Conservation (phyloP, 805 yeast species). For the Candida piceae region DNA sequence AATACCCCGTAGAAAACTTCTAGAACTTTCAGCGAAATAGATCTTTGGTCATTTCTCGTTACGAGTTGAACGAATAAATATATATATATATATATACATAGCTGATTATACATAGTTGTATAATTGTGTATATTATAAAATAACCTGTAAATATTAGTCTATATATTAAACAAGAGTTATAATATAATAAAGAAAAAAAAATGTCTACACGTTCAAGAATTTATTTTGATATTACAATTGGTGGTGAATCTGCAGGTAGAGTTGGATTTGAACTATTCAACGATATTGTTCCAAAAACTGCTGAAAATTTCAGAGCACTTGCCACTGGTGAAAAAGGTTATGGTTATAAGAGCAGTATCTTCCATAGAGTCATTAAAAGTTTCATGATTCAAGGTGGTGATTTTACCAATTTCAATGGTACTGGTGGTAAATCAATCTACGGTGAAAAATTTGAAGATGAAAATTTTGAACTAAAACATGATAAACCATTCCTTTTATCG, state of each 20-base stretch:
- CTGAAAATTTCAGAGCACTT: constrained; percentile 83
- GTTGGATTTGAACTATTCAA: constrained; percentile 64
- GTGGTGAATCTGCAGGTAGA: constrained; percentile 65
- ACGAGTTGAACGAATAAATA: no score
- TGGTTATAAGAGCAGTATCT: constrained; percentile 79
- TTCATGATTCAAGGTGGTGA: constrained; percentile 97
- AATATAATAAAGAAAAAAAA: neutral
- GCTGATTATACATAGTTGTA: neutral
- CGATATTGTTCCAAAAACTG: constrained; percentile 72
- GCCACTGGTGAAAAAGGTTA: constrained; percentile 85
- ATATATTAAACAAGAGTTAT: no score
- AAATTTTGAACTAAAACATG: constrained; percentile 71
- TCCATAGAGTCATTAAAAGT: constrained; percentile 85
- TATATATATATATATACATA: neutral
- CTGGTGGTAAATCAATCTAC: constrained; percentile 80
- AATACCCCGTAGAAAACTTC: constrained; percentile 1
- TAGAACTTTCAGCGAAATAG: constrained; percentile 4
- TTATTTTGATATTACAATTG: constrained; percentile 75
- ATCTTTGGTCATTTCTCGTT: no score
- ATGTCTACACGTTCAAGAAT: constrained; percentile 43
- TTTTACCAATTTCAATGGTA: constrained; percentile 66
- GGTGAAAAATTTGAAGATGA: constrained; percentile 91
- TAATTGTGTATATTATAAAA: no score
- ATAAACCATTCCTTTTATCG: constrained; percentile 79
- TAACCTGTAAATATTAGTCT: no score